These are phyloP conservation scores for Iris macrosiphon DNA, from an alignment of 106 monocot species.

Conservation along the genomic window DNA sequence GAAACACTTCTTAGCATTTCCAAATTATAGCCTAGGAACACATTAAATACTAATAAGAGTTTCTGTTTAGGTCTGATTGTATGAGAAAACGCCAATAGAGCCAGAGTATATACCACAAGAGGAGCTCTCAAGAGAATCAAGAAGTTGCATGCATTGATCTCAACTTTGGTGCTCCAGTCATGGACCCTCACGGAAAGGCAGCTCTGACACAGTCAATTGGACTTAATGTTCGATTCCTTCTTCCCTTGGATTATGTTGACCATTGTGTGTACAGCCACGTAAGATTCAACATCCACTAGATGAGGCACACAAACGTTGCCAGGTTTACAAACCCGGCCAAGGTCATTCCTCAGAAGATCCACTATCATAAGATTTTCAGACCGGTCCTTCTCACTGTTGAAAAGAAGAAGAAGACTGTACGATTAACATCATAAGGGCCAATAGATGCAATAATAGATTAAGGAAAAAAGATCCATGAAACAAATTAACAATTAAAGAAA, in stretches of 20 bases:
- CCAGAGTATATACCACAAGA: conserved; percentile 80
- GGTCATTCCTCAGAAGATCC: conserved; percentile 79
- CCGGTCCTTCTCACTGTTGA: conserved; percentile 77
- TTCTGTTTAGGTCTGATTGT: conserved; percentile 74
- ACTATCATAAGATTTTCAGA: conserved; percentile 94
- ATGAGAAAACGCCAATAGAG: conserved; percentile 76
- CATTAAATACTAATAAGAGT: too few species aligned
- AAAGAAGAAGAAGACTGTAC: neutral
- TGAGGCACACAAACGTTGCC: conserved; percentile 61
- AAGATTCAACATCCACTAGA: conserved; percentile 75
- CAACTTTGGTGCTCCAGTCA: conserved; percentile 90
- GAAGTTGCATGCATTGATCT: conserved; percentile 89
- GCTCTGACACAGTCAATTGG: conserved; percentile 65
- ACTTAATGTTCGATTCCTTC: conserved; percentile 34
- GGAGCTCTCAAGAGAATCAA: conserved; percentile 62
- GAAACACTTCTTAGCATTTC: too few species aligned
- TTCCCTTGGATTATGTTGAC: conserved; percentile 71
- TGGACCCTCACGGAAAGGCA: conserved; percentile 85
- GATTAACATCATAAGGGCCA: neutral
- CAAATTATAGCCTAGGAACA: too few species aligned
- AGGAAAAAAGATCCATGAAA: neutral
- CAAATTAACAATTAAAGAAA: neutral
- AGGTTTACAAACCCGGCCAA: conserved; percentile 71
- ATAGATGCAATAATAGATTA: neutral
- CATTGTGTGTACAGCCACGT: conserved; percentile 86